A percentile compares a stretch with the other conserved stretches of the same genome.
Evolutionary conservation across 345 rosid species (phyloP).

Genomic region (Citrus australasica): DNA sequence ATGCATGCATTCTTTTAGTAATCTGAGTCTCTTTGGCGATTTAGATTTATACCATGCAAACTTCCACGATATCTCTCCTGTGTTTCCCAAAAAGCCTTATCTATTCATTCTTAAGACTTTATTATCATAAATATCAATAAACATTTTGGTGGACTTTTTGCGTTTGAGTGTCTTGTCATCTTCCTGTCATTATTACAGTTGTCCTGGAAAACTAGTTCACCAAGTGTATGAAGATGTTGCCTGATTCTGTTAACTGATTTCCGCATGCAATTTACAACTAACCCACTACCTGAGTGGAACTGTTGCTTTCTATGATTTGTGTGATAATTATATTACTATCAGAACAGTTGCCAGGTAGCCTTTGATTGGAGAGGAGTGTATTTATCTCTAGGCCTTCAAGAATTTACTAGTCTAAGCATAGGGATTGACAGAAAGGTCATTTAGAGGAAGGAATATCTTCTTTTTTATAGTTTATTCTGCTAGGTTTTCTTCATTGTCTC

Average conservation of each 20-base stretch:
- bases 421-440: not conserved
- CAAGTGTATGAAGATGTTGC: not conserved
- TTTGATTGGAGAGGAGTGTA: not conserved
- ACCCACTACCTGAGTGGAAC: rapidly evolving
- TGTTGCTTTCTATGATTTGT: not conserved
- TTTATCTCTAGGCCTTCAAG: not conserved
- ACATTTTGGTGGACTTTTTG: not conserved
- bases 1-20: not conserved
- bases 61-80: not conserved
- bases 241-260: not conserved
- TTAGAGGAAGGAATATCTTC: not conserved
- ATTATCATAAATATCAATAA: not conserved
- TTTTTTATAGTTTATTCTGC: not conserved
- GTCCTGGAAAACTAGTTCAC: not conserved
- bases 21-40: not conserved
- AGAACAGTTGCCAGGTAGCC: not conserved
- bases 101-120: not conserved
- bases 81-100: not conserved
- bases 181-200: not conserved
- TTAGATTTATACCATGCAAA: not conserved
- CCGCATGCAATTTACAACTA: not conserved
- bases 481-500: not conserved
- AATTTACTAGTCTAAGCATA: not conserved
- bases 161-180: not conserved
- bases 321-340: not conserved